These are phyloP conservation scores for Lachnellula arida DNA, from an alignment of 2,329 filamentous ascomycete species.

Conservation along the genomic window DNA sequence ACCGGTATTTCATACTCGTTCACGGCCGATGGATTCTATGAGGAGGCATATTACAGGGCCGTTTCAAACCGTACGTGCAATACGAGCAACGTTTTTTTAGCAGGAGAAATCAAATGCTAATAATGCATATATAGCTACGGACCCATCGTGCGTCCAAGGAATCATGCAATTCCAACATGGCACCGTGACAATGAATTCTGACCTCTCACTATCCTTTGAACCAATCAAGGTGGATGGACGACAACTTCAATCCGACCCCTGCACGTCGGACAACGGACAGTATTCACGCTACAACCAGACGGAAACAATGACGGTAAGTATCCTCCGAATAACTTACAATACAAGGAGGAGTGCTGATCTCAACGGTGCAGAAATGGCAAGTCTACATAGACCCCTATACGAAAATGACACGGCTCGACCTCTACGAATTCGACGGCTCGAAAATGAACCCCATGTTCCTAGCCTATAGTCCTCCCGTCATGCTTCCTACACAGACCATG, in stretches of 20 bases:
- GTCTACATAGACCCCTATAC: slow-evolving; percentile 54
- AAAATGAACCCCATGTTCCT: slow-evolving; percentile 66
- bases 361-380: slow-evolving; percentile 32
- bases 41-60: slow-evolving; percentile 66
- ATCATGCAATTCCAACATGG: slow-evolving; percentile 74
- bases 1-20: slow-evolving; percentile 74
- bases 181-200: slow-evolving; percentile 48
- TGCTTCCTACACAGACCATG: slow-evolving; percentile 64
- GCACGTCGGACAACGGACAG: slow-evolving; percentile 44
- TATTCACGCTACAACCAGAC: slow-evolving; percentile 65
- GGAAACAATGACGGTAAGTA: slow-evolving; percentile 55
- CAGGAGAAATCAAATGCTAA: background rate
- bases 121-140: slow-evolving; percentile 40
- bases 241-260: slow-evolving; percentile 62
- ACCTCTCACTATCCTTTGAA: slow-evolving; percentile 54
- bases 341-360: background rate
- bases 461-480: slow-evolving; percentile 56
- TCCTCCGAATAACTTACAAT: background rate
- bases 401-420: slow-evolving; percentile 57
- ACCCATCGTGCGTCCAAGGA: slow-evolving; percentile 57
- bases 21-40: slow-evolving; percentile 61
- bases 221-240: slow-evolving; percentile 64
- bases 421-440: slow-evolving; percentile 59
- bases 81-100: background rate
- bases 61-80: slow-evolving; percentile 58